A percentile compares a stretch with the other conserved stretches of the same genome.
These are phyloP conservation scores for Teunomyces cretensis DNA, from an alignment of 805 yeast genomes.

Conservation along the genomic window DNA sequence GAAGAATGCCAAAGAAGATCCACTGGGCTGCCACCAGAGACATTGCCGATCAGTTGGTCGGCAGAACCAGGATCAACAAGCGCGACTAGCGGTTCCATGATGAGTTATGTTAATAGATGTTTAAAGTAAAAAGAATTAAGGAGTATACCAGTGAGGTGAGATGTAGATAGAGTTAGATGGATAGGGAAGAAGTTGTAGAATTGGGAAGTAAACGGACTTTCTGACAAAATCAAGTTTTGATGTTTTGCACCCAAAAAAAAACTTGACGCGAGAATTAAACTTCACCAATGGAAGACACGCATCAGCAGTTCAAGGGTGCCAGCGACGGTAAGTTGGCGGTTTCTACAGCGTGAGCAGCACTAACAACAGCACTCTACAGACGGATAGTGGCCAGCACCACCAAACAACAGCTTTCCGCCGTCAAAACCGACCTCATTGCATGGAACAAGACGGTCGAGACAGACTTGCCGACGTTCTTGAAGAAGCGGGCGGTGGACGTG, in stretches of 20 bases:
- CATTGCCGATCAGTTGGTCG: constrained; percentile 82
- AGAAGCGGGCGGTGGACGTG: constrained; percentile 19
- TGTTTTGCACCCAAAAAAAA: too few species aligned
- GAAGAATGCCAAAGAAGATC: constrained; percentile 84
- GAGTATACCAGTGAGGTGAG: too few species aligned
- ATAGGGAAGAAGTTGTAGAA: too few species aligned
- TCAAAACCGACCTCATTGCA: constrained; percentile 10
- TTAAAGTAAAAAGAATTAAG: background rate
- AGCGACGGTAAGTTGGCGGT: background rate
- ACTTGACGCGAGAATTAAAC: too few species aligned
- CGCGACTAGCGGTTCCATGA: too few species aligned
- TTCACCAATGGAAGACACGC: too few species aligned
- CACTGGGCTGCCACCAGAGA: constrained; percentile 80
- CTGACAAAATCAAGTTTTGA: too few species aligned
- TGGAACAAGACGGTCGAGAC: constrained; percentile 5
- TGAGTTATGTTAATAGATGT: too few species aligned
- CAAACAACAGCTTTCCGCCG: background rate
- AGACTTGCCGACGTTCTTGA: constrained; percentile 16
- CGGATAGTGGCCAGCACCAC: background rate
- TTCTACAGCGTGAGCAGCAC: background rate
- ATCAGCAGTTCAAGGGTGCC: background rate
- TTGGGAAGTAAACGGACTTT: too few species aligned
- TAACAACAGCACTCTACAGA: background rate
- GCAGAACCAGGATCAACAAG: constrained; percentile 41
- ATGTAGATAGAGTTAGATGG: background rate